Conservation (phyloP, 352 stramenopile species). For the Phytophthora chlamydospora region DNA sequence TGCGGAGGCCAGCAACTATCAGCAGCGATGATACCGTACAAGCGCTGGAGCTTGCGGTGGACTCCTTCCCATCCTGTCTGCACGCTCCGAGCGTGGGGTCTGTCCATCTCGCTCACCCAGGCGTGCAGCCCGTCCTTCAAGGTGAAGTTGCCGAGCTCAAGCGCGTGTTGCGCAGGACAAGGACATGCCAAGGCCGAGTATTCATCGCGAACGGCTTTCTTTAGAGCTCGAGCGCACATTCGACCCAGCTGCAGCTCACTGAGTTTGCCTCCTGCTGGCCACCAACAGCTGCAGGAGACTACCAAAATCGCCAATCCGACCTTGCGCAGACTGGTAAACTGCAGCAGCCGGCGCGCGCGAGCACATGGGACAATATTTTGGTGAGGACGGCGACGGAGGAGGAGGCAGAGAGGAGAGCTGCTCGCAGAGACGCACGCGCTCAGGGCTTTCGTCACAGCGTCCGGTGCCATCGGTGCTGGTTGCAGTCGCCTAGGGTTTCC, state of each 20-base stretch:
- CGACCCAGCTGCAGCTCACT: not conserved
- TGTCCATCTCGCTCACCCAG: slow-evolving; percentile 22
- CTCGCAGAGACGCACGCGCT: slow-evolving; percentile 8
- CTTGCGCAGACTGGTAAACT: slow-evolving; percentile 27
- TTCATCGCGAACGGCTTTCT: slow-evolving; percentile 7
- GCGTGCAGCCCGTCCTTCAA: slow-evolving; percentile 22
- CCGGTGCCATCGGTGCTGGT: slow-evolving; percentile 5
- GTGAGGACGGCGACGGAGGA: slow-evolving; percentile 1
- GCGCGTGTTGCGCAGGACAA: slow-evolving; percentile 1
- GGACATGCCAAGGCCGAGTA: too few species aligned
- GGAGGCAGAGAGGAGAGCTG: slow-evolving; percentile 17
- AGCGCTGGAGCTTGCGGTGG: slow-evolving; percentile 1
- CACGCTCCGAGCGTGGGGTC: slow-evolving; percentile 22
- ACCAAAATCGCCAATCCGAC: slow-evolving; percentile 37
- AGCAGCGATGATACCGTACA: slow-evolving; percentile 13
- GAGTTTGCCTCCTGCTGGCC: slow-evolving; percentile 10
- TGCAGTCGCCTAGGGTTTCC: slow-evolving; percentile 28
- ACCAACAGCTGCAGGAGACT: slow-evolving; percentile 33
- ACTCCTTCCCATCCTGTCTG: slow-evolving; percentile 32
- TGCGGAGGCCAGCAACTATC: slow-evolving; percentile 12
- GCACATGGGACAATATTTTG: slow-evolving; percentile 27
- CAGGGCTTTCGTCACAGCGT: not conserved
- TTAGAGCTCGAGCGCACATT: slow-evolving; percentile 12
- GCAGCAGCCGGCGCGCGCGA: slow-evolving; percentile 20
- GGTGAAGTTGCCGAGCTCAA: slow-evolving; percentile 8